Evolutionary conservation across 2,329 filamentous ascomycete genomes (phyloP).

Genomic region (Mollisia scopiformis): DNA sequence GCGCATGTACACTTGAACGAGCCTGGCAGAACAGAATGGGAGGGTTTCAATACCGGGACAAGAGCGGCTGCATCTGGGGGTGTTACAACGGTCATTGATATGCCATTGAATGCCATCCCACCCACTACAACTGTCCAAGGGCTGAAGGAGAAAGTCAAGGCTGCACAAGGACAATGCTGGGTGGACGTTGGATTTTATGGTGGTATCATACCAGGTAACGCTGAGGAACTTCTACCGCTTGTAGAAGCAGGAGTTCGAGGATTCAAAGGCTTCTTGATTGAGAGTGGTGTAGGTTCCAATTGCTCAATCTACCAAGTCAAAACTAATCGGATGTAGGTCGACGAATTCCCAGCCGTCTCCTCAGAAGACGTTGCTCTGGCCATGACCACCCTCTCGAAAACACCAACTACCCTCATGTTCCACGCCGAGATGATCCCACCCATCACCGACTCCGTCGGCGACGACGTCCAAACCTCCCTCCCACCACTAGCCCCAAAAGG

Average conservation of each 20-base stretch:
- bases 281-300: constrained; percentile 76
- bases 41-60: constrained; percentile 95
- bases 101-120: constrained; percentile 96
- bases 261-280: constrained; percentile 97
- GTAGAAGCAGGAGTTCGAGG: constrained; percentile 87
- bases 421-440: constrained; percentile 98
- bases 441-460: constrained; percentile 76
- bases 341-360: constrained; percentile 94
- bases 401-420: constrained; percentile 95
- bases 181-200: constrained; percentile 99
- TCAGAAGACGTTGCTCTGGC: constrained; percentile 76
- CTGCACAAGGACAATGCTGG: constrained; percentile 89
- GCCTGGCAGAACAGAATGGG: constrained; percentile 96
- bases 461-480: constrained; percentile 70
- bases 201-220: constrained; percentile 90
- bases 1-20: constrained; percentile 98
- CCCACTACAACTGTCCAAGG: constrained; percentile 88
- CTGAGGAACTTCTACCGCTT: constrained; percentile 74
- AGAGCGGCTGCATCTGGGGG: constrained; percentile 92
- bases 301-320: not conserved
- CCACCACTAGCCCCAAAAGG: constrained; percentile 73
- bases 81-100: constrained; percentile 95
- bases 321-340: constrained; percentile 61
- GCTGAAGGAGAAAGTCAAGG: constrained; percentile 82
- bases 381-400: constrained; percentile 78